Percentiles rank a stretch among this genome's conserved stretches.
These are phyloP conservation scores for Allium sativum DNA, from an alignment of 106 monocot species.

Conservation along the genomic window DNA sequence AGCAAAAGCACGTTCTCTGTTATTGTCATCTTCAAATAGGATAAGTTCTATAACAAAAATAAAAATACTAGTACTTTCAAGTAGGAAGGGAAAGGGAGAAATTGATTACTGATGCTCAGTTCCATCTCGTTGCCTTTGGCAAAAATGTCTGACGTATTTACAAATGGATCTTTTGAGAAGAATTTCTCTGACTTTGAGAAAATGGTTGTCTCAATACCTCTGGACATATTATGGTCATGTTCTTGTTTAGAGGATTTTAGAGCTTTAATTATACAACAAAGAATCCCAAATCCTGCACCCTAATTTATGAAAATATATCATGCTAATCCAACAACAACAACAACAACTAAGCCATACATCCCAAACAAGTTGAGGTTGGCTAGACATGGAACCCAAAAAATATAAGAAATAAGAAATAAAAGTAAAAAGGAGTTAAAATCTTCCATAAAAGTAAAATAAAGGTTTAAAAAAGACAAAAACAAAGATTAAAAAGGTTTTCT, in stretches of 20 bases:
- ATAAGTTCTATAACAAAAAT: neutral
- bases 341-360: too few relatives aligned
- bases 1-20: too few relatives aligned
- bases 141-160: slow-evolving; percentile 1
- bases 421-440: too few relatives aligned
- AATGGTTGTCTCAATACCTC: slow-evolving; percentile 10
- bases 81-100: slow-evolving; percentile 13
- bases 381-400: too few relatives aligned
- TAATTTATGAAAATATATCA: slow-evolving; percentile 13
- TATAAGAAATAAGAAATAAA: too few relatives aligned
- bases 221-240: slow-evolving; percentile 12
- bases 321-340: neutral
- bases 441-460: too few relatives aligned
- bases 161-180: slow-evolving; percentile 53
- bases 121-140: slow-evolving; percentile 26
- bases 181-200: slow-evolving; percentile 41
- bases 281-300: slow-evolving; percentile 35
- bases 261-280: slow-evolving; percentile 72
- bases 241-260: slow-evolving; percentile 49
- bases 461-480: too few relatives aligned
- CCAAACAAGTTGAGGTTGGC: too few relatives aligned
- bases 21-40: slow-evolving; percentile 73
- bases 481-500: too few relatives aligned
- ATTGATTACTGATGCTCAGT: slow-evolving; percentile 52
- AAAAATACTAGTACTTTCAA: neutral